phyloP scores from a whole-genome alignment of 2,329 filamentous ascomycete genomes.

The Sarocladiaceae sp. region DNA sequence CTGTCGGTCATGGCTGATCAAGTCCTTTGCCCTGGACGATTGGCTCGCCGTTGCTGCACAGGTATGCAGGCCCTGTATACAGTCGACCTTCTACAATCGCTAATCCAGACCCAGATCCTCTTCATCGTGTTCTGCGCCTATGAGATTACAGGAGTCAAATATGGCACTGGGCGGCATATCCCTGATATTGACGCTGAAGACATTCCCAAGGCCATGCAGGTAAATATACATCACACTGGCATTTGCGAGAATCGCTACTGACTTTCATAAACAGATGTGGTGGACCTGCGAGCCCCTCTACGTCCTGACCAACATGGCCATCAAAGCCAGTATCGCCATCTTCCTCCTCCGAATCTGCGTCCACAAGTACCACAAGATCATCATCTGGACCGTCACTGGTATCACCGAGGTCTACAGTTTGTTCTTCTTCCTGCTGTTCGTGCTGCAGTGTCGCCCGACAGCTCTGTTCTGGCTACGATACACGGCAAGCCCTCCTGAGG shows the following conservation, averaged over 20 bases:
- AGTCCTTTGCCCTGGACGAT: conserved; percentile 27
- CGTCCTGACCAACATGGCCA: conserved; percentile 27
- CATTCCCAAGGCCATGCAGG: conserved; percentile 25
- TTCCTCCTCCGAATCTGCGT: conserved; percentile 33
- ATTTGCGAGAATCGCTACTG: background rate
- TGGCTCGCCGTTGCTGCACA: conserved; percentile 27
- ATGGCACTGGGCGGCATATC: conserved; percentile 23
- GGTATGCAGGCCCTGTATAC: too few species aligned
- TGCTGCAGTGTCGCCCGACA: conserved; percentile 35
- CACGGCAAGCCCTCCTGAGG: conserved; percentile 19
- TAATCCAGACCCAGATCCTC: too few species aligned
- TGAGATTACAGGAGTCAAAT: conserved; percentile 21
- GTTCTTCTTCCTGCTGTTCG: conserved; percentile 34
- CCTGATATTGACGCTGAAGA: conserved; percentile 15
- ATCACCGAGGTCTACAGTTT: conserved; percentile 28
- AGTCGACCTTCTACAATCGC: too few species aligned
- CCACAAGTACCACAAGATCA: conserved; percentile 21
- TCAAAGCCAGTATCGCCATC: conserved; percentile 35
- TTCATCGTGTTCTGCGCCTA: conserved; percentile 23
- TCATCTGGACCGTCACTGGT: conserved; percentile 24
- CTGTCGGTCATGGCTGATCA: conserved; percentile 26
- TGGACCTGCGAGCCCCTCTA: conserved; percentile 40
- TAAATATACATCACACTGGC: conserved; percentile 15
- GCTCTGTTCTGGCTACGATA: conserved; percentile 32
- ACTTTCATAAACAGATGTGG: conserved; percentile 21